Conservation (phyloP, 306 rosid species). For the Inga leiocalycina region DNA sequence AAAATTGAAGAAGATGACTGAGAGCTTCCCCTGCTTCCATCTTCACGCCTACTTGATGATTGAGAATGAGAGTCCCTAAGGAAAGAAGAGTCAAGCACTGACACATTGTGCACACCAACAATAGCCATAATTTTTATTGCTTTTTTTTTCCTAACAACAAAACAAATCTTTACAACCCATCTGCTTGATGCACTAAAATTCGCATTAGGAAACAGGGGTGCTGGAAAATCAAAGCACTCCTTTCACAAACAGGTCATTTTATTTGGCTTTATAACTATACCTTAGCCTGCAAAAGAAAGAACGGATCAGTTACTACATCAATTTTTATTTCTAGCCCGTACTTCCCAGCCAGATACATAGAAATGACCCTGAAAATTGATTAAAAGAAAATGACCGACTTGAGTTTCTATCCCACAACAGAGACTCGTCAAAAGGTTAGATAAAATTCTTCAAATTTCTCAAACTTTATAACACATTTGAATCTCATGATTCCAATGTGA, state of each 20-base stretch:
- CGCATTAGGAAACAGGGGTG: constrained; percentile 36
- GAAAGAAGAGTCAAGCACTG: constrained; percentile 80
- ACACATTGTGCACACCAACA: constrained; percentile 83
- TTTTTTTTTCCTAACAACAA: constrained; percentile 15
- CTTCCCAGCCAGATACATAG: background rate
- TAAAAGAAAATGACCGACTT: background rate
- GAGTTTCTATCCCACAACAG: background rate
- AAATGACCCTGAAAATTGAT: background rate
- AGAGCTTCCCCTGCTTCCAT: constrained; percentile 63
- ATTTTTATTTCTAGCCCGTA: background rate
- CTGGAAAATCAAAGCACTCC: constrained; percentile 31
- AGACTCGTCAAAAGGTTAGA: background rate
- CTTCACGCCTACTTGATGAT: constrained; percentile 54
- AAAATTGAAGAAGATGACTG: constrained; percentile 76
- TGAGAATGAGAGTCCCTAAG: constrained; percentile 77
- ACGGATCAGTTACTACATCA: constrained; percentile 17
- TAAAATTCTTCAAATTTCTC: background rate
- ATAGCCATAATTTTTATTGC: constrained; percentile 66
- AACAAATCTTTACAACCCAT: constrained; percentile 50
- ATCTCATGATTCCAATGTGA: constrained; percentile 23
- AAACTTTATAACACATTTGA: background rate
- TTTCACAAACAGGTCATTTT: constrained; percentile 44
- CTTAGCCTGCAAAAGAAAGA: constrained; percentile 52
- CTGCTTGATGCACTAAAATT: constrained; percentile 48
- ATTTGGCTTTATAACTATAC: constrained; percentile 27